Percentiles rank a stretch among this genome's conserved stretches.
phyloP scores from a whole-genome alignment of 495 filamentous ascomycete species.

The Poronia punctata region DNA sequence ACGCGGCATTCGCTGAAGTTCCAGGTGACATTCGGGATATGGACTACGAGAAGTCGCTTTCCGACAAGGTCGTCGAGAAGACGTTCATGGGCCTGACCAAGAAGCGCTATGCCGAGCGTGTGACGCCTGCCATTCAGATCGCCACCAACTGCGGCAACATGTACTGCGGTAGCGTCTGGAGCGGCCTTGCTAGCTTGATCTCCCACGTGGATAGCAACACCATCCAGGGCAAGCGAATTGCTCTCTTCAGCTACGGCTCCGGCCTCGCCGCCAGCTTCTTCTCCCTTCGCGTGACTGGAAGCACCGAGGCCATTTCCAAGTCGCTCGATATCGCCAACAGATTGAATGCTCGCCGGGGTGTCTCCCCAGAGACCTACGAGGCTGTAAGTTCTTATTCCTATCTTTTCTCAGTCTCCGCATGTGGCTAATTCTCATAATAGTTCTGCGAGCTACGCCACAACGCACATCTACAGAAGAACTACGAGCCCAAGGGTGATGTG shows the following conservation, averaged over 20 bases:
- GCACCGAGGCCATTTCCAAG: slow-evolving; percentile 66
- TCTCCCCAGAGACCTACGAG: slow-evolving; percentile 82
- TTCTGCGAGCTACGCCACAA: slow-evolving; percentile 92
- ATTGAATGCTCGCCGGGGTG: slow-evolving; percentile 60
- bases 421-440: slow-evolving; percentile 29
- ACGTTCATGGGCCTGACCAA: slow-evolving; percentile 91
- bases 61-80: slow-evolving; percentile 94
- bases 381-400: slow-evolving; percentile 47
- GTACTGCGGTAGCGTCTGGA: slow-evolving; percentile 95
- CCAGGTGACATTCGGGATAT: slow-evolving; percentile 79
- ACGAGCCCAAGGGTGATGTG: slow-evolving; percentile 66
- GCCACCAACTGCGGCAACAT: slow-evolving; percentile 97
- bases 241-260: slow-evolving; percentile 90
- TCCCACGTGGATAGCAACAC: slow-evolving; percentile 59
- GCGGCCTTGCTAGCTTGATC: slow-evolving; percentile 71
- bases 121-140: slow-evolving; percentile 76
- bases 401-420: slow-evolving; percentile 13
- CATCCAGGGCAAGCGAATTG: slow-evolving; percentile 79
- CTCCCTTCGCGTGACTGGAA: slow-evolving; percentile 75
- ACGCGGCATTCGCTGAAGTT: slow-evolving; percentile 76
- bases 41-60: slow-evolving; percentile 76
- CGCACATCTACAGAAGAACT: slow-evolving; percentile 90
- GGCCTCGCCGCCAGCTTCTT: slow-evolving; percentile 87
- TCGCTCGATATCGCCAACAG: slow-evolving; percentile 73
- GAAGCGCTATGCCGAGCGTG: slow-evolving; percentile 88